Evolutionary conservation across 2,329 filamentous ascomycete species (phyloP).

Genomic region (Colletotrichum orchidophilum): DNA sequence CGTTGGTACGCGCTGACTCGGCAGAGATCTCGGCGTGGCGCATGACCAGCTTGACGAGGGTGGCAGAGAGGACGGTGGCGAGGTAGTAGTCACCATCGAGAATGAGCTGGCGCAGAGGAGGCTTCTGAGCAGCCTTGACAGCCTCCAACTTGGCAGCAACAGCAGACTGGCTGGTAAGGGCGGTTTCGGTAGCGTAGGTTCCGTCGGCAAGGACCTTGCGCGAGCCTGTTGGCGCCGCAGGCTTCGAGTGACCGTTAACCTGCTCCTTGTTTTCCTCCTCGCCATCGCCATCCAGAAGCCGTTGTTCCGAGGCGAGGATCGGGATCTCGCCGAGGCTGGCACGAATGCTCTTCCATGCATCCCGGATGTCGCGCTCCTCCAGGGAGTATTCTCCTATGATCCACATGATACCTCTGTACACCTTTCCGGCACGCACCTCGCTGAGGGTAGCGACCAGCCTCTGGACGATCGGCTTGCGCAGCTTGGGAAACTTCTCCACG

Average conservation of each 20-base stretch:
- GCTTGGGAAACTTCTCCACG: constrained; percentile 94
- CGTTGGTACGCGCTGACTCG: constrained; percentile 88
- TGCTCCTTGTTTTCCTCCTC: constrained; percentile 70
- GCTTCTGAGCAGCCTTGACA: constrained; percentile 96
- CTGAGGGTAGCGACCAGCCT: constrained; percentile 89
- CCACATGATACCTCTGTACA: constrained; percentile 96
- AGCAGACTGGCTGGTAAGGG: constrained; percentile 90
- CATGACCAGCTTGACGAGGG: constrained; percentile 97
- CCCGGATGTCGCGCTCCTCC: constrained; percentile 91
- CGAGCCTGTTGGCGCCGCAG: constrained; percentile 81
- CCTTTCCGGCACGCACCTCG: constrained; percentile 95
- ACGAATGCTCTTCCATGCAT: constrained; percentile 96
- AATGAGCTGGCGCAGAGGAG: constrained; percentile 91
- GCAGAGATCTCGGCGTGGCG: constrained; percentile 92
- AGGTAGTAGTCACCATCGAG: constrained; percentile 98
- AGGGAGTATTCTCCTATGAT: constrained; percentile 97
- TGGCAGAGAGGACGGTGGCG: constrained; percentile 93
- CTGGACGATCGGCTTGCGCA: constrained; percentile 87
- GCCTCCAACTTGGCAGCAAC: constrained; percentile 92
- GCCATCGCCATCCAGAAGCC: constrained; percentile 86
- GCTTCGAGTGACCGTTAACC: constrained; percentile 82
- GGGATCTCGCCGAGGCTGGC: constrained; percentile 96
- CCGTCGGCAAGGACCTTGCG: constrained; percentile 94
- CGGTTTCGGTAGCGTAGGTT: constrained; percentile 96
- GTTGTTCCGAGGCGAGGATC: constrained; percentile 93